phyloP scores from a whole-genome alignment of 768 basidiomycete species.

The Xerocomellus dryophilus region DNA sequence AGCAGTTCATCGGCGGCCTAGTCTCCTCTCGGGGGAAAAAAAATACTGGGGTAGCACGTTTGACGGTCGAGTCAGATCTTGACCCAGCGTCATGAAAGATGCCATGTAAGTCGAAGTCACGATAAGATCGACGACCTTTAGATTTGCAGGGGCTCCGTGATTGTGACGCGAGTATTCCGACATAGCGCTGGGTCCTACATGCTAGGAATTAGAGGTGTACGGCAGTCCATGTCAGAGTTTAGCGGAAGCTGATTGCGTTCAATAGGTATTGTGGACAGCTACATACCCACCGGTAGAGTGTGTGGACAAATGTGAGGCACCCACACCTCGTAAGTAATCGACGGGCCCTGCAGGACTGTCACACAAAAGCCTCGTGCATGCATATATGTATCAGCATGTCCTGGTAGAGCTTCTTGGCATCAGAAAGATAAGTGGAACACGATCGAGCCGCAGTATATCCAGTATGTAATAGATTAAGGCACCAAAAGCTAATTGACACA shows the following conservation, averaged over 20 bases:
- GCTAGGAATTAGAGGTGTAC: neutral
- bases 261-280: neutral
- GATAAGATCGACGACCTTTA: constrained; percentile 9
- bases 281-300: constrained; percentile 4
- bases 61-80: neutral
- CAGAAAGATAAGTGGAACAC: constrained; percentile 10
- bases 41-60: neutral
- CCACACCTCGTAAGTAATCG: constrained; percentile 1
- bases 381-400: neutral
- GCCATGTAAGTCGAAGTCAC: neutral
- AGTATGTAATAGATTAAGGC: constrained; percentile 18
- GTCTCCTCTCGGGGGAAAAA: neutral
- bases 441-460: constrained; percentile 20
- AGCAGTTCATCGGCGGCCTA: neutral
- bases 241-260: constrained; percentile 14
- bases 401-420: neutral
- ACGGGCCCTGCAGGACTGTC: neutral
- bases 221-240: constrained; percentile 2
- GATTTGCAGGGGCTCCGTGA: neutral
- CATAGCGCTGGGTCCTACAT: neutral
- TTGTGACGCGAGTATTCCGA: neutral
- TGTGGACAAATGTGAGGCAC: neutral
- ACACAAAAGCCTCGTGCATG: constrained; percentile 10
- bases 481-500: constrained; percentile 13
- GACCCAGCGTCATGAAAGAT: neutral